Evolutionary conservation across 164 flowering plant species (phyloP).

Genomic region (Stephania yunnanensis): DNA sequence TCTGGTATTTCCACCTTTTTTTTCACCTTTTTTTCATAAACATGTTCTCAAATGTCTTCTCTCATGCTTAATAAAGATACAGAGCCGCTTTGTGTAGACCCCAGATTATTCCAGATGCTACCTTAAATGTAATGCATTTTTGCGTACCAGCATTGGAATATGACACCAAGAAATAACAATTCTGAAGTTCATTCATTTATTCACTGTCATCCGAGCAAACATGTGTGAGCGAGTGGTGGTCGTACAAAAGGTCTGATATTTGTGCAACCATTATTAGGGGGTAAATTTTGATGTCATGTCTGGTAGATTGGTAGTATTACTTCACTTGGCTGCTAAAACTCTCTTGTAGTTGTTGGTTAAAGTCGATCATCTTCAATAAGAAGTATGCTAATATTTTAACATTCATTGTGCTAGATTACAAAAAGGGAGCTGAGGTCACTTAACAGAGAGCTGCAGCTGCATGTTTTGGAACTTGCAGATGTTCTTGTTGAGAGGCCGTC

Average conservation of each 20-base stretch:
- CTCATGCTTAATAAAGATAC: not conserved
- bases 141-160: not conserved
- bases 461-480: slow-evolving; percentile 90
- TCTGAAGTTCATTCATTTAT: too few species aligned
- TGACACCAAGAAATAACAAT: too few species aligned
- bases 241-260: too few species aligned
- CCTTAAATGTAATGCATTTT: not conserved
- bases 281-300: too few species aligned
- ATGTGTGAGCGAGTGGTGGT: too few species aligned
- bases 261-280: too few species aligned
- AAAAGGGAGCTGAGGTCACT: slow-evolving; percentile 73
- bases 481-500: slow-evolving; percentile 92
- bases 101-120: not conserved
- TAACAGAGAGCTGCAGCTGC: slow-evolving; percentile 84
- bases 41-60: not conserved
- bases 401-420: slow-evolving; percentile 46
- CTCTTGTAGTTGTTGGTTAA: too few species aligned
- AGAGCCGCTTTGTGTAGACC: not conserved
- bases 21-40: too few species aligned
- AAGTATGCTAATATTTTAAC: not conserved
- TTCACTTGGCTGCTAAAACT: too few species aligned
- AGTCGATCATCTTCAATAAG: not conserved
- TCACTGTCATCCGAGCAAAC: too few species aligned
- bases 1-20: not conserved
- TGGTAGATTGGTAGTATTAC: too few species aligned